A percentile compares a stretch with the other conserved stretches of the same genome.
These are phyloP conservation scores for Pneumocystis carinii DNA, from an alignment of 1,139 yeast genomes.

Conservation along the genomic window DNA sequence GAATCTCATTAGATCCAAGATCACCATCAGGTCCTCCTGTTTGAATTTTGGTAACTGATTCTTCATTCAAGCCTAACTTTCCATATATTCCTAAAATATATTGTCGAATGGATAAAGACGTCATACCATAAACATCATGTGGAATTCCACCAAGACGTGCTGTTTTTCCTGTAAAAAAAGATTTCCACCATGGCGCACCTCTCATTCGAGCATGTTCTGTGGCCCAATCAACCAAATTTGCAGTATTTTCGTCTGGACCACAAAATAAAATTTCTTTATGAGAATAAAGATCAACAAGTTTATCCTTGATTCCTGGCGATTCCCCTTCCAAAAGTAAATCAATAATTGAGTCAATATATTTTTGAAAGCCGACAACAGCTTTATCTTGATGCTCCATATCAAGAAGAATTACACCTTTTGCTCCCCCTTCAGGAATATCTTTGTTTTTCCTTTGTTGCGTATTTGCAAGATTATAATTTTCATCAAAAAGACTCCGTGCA, in stretches of 20 bases:
- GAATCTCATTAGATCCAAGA: slow-evolving; percentile 75
- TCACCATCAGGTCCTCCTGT: slow-evolving; percentile 99
- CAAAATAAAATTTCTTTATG: slow-evolving; percentile 81
- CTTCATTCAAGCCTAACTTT: slow-evolving; percentile 47
- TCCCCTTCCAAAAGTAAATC: slow-evolving; percentile 65
- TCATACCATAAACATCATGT: slow-evolving; percentile 97
- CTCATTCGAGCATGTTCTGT: slow-evolving; percentile 82
- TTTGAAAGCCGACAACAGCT: slow-evolving; percentile 76
- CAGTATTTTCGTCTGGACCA: slow-evolving; percentile 99
- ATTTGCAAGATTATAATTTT: slow-evolving; percentile 85
- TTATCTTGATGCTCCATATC: slow-evolving; percentile 64
- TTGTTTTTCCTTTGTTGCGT: slow-evolving; percentile 95
- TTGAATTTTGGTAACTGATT: slow-evolving; percentile 63
- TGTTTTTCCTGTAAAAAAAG: slow-evolving; percentile 91
- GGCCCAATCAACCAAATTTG: slow-evolving; percentile 96
- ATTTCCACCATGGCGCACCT: slow-evolving; percentile 99
- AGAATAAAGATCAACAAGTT: slow-evolving; percentile 68
- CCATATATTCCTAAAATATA: slow-evolving; percentile 81
- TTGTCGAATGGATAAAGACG: slow-evolving; percentile 84
- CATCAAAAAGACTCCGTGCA: slow-evolving; percentile 82
- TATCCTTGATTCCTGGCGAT: slow-evolving; percentile 67
- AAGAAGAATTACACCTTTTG: slow-evolving; percentile 87
- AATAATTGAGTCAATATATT: slow-evolving; percentile 79
- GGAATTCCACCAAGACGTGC: slow-evolving; percentile 94
- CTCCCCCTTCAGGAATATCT: slow-evolving; percentile 98